Base-by-base conservation (phyloP, 192 early-diverging fungal genomes). In the Coemansia sp. region DNA sequence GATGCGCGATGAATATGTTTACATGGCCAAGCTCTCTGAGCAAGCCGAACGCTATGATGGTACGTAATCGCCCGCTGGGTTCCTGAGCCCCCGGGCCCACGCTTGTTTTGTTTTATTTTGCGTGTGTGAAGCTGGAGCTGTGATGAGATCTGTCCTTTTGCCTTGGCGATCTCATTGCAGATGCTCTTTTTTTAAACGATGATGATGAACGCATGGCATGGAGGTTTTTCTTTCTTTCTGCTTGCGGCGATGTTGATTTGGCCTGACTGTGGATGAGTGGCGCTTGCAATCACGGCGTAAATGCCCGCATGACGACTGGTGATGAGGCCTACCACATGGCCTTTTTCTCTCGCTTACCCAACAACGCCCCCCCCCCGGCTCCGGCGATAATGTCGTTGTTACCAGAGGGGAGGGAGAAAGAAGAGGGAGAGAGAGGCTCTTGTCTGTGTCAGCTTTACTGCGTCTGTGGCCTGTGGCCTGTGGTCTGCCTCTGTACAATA, bases 1-100 rank as follows among this genome's bases (percentile, higher is more conserved):
- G 79, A 63, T 77, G 36, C 79, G 85, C 67, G 87, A 88, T 67
- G 89, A 94, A 79, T 89, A 91, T 83, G 96, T 96, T 65, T 98
- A 96, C 90, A 94, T 96, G 94, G 95, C 95, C 87, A 97, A 97
- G 90, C 91, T 98, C 74, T 91, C 95, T 71, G 96, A 98, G 86
- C 96, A 98, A 85, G 96, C 96, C 67, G 96, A 98, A 87, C 91
- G 96, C 73, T 98, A 98, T 83, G 96, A 98, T 81, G 96, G 95
- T 97, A 88, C 78, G 87, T 86, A 58, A 19, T 22, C 42, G 42
- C 46, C 9, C 46, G 3, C 9, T 49, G 46, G 22, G 46, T 49
- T 49, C 46, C 46, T 49, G 46, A 49, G 19, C 41, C 4, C 37
- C n/a, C n/a, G n/a, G n/a, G n/a, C n/a, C n/a, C n/a, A n/a, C n/a